Evolutionary conservation across 192 early-diverging fungal genomes (phyloP).

Genomic region (Backusella liffmaniae): DNA sequence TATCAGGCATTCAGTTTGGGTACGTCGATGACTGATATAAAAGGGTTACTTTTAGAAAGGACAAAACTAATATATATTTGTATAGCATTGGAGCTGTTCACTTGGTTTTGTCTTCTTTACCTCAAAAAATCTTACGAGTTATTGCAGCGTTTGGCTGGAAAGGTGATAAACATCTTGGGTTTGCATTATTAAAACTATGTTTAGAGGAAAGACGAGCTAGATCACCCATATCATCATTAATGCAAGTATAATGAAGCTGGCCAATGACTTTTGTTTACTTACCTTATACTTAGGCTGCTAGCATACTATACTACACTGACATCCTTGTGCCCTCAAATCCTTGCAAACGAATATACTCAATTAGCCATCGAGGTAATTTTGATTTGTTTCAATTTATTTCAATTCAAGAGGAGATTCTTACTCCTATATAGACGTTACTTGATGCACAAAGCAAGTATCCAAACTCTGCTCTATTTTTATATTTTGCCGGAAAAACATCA

Average conservation of each 20-base stretch:
- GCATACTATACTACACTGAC: constrained; percentile 31
- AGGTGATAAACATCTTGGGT: constrained; percentile 51
- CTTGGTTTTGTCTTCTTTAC: constrained; percentile 29
- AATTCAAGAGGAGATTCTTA: background rate
- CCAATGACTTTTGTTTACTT: background rate
- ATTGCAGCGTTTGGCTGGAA: constrained; percentile 53
- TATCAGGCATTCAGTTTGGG: constrained; percentile 42
- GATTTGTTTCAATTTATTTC: background rate
- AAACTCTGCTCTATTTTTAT: constrained; percentile 31
- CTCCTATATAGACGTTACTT: constrained; percentile 14
- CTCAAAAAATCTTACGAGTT: constrained; percentile 32
- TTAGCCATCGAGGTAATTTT: constrained; percentile 30
- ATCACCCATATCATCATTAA: constrained; percentile 51
- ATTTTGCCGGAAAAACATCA: constrained; percentile 33
- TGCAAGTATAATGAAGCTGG: constrained; percentile 33
- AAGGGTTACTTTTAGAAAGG: background rate
- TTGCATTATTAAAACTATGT: constrained; percentile 46
- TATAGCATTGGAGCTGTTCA: constrained; percentile 38
- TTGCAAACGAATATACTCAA: constrained; percentile 25
- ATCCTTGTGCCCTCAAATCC: constrained; percentile 28
- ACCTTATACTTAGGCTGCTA: constrained; percentile 7
- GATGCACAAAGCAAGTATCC: constrained; percentile 33
- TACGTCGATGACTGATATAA: background rate
- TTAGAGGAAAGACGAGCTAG: constrained; percentile 47
- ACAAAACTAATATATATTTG: background rate